Base-by-base conservation (phyloP, 352 stramenopile species). In the Globisporangium parvum region DNA sequence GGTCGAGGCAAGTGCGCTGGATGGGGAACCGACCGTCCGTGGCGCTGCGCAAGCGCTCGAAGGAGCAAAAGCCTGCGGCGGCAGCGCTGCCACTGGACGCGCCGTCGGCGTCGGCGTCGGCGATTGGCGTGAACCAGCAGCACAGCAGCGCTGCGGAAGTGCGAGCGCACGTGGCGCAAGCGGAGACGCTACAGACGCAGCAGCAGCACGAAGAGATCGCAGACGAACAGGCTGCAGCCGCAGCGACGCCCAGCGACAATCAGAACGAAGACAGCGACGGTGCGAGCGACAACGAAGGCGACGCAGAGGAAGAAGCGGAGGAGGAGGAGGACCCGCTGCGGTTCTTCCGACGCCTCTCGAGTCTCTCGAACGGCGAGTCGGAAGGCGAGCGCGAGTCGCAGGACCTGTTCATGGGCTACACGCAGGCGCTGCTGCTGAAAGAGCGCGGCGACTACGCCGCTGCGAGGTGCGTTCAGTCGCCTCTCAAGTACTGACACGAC, bases 381-480 rank as follows among this genome's bases (percentile, higher is more conserved):
- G 49, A 46, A 11, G n/a, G 33, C 23, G 49, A 44, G 35, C 41
- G 49, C 44, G 49, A 42, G 33, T 53, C 49, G 21, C 56, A 66
- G 10, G 57, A 73, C 10, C 50, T 68, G 11, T 76, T 66, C 41
- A 53, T 65, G 44, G 47, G 53, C 18, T 87, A 81, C 59, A 72
- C 71, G 2, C 62, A 75, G 20, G 74, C 77, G 18, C 62, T 87
- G 55, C 44, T 79, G 28, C 46, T 84, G 18, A 66, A 75, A 59
- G 52, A 67, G 8, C 53, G 62, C 6, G 57, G 53, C 20, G 53
- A 76, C 12, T 82, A 73, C 47, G 55, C 62, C n/a, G 54, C 59
- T 23, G 69, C 64, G 44, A 74, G 71, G 71, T 75, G 60, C 20
- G 31, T 20, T 28, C 12, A 4, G 10, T 46, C 31, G 10, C 33